Conservation (phyloP, 1,284 basidiomycete genomes). For the Fomitopsis schrenkii region DNA sequence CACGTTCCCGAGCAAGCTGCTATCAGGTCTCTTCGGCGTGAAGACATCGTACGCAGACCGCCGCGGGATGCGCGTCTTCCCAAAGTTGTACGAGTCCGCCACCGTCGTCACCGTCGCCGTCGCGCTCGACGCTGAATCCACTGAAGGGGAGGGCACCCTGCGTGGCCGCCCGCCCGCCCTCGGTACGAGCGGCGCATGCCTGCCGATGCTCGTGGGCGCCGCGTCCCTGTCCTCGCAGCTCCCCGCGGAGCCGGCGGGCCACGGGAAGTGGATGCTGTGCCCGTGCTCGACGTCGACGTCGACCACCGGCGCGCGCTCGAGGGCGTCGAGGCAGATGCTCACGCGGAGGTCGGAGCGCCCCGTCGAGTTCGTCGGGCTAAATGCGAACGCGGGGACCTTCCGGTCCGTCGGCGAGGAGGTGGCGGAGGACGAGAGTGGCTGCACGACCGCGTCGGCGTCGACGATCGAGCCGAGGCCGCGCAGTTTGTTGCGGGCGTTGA, state of each 20-base stretch:
- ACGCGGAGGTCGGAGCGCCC: background rate
- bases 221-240: background rate
- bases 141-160: background rate
- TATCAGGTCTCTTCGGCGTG: background rate
- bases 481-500: constrained; percentile 8
- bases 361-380: background rate
- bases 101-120: too few species aligned
- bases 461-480: background rate
- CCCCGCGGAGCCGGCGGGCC: background rate
- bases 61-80: background rate
- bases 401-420: background rate
- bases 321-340: background rate
- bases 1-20: background rate
- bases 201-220: background rate
- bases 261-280: background rate
- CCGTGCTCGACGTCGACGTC: background rate
- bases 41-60: background rate
- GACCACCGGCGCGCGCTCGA: background rate
- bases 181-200: background rate
- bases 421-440: background rate
- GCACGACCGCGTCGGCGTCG: background rate
- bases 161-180: background rate
- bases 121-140: background rate
- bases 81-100: background rate
- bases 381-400: background rate